Evolutionary conservation across 164 flowering plant species (phyloP).

Genomic region (Pachysandra terminalis): DNA sequence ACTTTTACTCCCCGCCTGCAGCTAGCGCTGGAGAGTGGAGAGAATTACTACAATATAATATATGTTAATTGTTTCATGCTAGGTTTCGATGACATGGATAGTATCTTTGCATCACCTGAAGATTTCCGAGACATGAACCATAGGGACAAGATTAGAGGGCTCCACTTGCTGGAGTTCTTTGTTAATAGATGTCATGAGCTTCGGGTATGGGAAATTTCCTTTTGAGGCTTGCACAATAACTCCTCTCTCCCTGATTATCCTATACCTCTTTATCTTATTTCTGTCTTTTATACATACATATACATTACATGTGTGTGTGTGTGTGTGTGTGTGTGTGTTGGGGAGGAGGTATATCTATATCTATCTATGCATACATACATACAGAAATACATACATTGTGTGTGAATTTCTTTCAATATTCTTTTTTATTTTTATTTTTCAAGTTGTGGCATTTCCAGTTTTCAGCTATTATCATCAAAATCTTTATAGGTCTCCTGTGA

Average conservation of each 20-base stretch:
- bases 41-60: constrained; percentile 1
- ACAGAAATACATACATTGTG: too few relatives aligned
- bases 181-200: constrained; percentile 65
- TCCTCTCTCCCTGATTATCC: not conserved
- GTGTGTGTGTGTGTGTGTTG: too few relatives aligned
- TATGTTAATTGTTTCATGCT: constrained; percentile 3
- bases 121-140: constrained; percentile 57
- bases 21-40: not conserved
- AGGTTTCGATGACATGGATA: constrained; percentile 91
- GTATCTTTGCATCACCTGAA: constrained; percentile 82
- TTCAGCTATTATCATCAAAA: not conserved
- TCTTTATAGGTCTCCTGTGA: constrained; percentile 67
- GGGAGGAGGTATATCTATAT: too few relatives aligned
- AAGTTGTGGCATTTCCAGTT: not conserved
- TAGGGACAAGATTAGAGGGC: constrained; percentile 66
- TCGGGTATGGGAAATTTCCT: constrained; percentile 45
- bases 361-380: too few relatives aligned
- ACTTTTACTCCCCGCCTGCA: not conserved
- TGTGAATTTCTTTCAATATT: not conserved
- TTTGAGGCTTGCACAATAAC: not conserved
- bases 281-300: not conserved
- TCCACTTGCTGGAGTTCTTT: constrained; percentile 82
- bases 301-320: too few relatives aligned
- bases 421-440: not conserved
- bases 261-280: constrained; percentile 1